Percentiles rank a stretch among this genome's conserved stretches.
These are phyloP conservation scores for Talaromyces sp. DNA, from an alignment of 2,329 filamentous ascomycete genomes.

Conservation along the genomic window DNA sequence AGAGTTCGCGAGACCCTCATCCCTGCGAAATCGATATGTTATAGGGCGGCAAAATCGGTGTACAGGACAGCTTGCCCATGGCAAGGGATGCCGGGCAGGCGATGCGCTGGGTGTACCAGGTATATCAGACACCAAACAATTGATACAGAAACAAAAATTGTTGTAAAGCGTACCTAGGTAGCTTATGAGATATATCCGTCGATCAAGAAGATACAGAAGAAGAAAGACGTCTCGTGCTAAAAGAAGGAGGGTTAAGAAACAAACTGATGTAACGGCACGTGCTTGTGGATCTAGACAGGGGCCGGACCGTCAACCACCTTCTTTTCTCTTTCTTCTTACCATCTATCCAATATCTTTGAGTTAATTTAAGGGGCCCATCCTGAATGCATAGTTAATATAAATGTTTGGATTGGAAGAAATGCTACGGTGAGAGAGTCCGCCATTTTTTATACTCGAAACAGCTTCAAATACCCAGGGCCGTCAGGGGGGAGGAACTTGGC, in stretches of 20 bases:
- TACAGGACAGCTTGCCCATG: conserved; percentile 17
- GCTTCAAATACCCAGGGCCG: background rate
- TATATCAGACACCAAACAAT: background rate
- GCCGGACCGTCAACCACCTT: conserved; percentile 4
- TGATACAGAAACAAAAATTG: background rate
- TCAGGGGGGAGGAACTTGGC: background rate
- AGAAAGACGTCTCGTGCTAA: background rate
- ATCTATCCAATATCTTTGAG: background rate
- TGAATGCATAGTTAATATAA: background rate
- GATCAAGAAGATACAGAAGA: background rate
- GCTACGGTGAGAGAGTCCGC: background rate
- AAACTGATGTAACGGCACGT: conserved; percentile 17
- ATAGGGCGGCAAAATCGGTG: background rate
- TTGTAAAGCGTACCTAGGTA: background rate
- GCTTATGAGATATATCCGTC: background rate
- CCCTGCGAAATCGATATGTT: conserved; percentile 27
- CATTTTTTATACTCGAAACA: background rate
- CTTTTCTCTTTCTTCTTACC: background rate
- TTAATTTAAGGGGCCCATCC: background rate
- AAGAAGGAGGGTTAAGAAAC: background rate
- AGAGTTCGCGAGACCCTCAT: conserved; percentile 40
- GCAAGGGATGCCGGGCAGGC: conserved; percentile 19
- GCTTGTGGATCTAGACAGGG: background rate
- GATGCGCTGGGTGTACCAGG: background rate
- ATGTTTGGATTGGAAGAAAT: background rate